These are phyloP conservation scores for Ballota nigra DNA, from an alignment of 257 asterid genomes.

Conservation along the genomic window DNA sequence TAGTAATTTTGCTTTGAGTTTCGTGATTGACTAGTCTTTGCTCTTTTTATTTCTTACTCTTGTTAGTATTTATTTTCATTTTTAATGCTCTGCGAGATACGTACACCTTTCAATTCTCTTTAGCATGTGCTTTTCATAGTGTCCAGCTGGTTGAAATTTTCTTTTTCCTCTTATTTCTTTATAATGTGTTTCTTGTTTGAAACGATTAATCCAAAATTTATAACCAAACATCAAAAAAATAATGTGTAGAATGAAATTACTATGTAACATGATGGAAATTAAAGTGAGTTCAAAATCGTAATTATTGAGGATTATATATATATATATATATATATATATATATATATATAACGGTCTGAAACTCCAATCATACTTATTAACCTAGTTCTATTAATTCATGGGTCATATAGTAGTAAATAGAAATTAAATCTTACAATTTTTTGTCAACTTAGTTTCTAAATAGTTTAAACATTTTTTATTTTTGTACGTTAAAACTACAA, in stretches of 20 bases:
- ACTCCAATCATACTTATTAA: too few species aligned
- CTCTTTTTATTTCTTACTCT: conserved; percentile 13
- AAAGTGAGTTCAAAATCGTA: not conserved
- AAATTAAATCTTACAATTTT: too few species aligned
- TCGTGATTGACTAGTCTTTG: conserved; percentile 41
- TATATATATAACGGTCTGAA: too few species aligned
- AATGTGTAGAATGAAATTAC: not conserved
- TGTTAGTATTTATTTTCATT: conserved; percentile 5
- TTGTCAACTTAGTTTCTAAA: too few species aligned
- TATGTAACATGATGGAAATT: not conserved
- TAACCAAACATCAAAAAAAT: not conserved
- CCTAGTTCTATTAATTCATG: too few species aligned
- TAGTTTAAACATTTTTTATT: too few species aligned
- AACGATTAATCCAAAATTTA: not conserved
- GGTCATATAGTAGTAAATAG: too few species aligned
- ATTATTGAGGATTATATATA: too few species aligned
- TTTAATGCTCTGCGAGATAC: conserved; percentile 18
- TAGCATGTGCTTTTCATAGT: conserved; percentile 22
- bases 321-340: too few species aligned
- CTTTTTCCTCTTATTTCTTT: not conserved
- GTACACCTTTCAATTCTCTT: conserved; percentile 26
- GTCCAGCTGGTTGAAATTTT: not conserved
- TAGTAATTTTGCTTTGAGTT: conserved; percentile 18
- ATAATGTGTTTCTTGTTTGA: not conserved
- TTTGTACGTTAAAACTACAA: too few species aligned